Evolutionary conservation across 2,329 filamentous ascomycete genomes (phyloP).

Genomic region (Helotiales sp.): DNA sequence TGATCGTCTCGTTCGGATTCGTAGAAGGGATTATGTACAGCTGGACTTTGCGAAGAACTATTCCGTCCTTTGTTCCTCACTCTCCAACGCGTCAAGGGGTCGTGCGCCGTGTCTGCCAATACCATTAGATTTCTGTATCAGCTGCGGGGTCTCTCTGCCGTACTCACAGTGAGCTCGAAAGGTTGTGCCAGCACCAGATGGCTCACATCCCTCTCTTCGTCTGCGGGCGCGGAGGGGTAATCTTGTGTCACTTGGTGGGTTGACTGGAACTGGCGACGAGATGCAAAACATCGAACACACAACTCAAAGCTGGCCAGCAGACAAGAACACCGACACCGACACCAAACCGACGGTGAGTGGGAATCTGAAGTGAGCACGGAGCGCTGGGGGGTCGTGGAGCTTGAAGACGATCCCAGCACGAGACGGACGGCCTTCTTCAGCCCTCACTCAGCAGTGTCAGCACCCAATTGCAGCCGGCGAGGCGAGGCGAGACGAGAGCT

Average conservation of each 20-base stretch:
- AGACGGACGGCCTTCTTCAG: slow-evolving; percentile 15
- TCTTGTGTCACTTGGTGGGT: slow-evolving; percentile 9
- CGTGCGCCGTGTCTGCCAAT: slow-evolving; percentile 24
- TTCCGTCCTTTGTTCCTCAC: slow-evolving; percentile 25
- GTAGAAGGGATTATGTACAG: slow-evolving; percentile 6
- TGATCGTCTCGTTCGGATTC: neutral
- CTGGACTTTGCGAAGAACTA: slow-evolving; percentile 4
- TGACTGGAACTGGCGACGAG: neutral
- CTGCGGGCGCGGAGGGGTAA: slow-evolving; percentile 16
- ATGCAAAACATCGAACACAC: slow-evolving; percentile 4
- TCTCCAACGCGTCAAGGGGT: slow-evolving; percentile 20
- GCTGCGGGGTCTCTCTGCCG: slow-evolving; percentile 14
- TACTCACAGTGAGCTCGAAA: slow-evolving; percentile 1
- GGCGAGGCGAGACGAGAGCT: slow-evolving; percentile 1
- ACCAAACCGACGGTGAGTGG: slow-evolving; percentile 6
- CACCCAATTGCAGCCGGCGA: no score
- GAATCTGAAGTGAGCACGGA: slow-evolving; percentile 25
- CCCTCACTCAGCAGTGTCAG: slow-evolving; percentile 11
- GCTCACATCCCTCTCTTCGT: slow-evolving; percentile 11
- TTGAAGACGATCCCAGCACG: slow-evolving; percentile 12
- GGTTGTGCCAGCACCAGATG: neutral
- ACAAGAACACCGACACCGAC: no score
- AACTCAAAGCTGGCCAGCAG: slow-evolving; percentile 14
- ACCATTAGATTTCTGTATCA: slow-evolving; percentile 16
- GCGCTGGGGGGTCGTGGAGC: slow-evolving; percentile 20